These are phyloP conservation scores for Cordyceps cicadae DNA, from an alignment of 2,329 filamentous ascomycete species.

Conservation along the genomic window DNA sequence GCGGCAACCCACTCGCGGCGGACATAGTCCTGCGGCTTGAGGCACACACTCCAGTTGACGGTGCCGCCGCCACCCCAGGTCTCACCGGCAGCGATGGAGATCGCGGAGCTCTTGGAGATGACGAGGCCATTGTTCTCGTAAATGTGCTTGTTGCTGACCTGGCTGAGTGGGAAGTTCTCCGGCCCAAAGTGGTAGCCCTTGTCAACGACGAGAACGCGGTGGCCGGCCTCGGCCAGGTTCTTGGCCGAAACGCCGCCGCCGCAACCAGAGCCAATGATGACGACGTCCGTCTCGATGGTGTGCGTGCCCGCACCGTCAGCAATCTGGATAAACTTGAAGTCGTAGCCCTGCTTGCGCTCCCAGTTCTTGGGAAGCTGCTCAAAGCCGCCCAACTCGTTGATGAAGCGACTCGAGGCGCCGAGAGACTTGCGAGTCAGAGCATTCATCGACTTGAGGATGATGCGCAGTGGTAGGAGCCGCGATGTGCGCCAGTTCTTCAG, in stretches of 20 bases:
- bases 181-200: constrained; percentile 72
- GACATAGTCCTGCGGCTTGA: constrained; percentile 65
- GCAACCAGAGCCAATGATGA: constrained; percentile 81
- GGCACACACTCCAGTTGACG: constrained; percentile 69
- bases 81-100: constrained; percentile 58
- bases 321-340: constrained; percentile 56
- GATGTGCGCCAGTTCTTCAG: constrained; percentile 55
- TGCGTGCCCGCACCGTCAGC: constrained; percentile 35
- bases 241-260: constrained; percentile 77
- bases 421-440: constrained; percentile 46
- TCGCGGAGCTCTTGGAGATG: constrained; percentile 46
- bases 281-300: constrained; percentile 67
- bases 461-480: constrained; percentile 45
- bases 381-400: constrained; percentile 50
- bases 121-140: constrained; percentile 60
- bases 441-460: constrained; percentile 47
- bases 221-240: constrained; percentile 67
- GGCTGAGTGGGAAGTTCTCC: constrained; percentile 65
- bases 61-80: constrained; percentile 82
- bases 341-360: constrained; percentile 38
- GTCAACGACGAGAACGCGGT: constrained; percentile 71
- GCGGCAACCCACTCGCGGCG: constrained; percentile 69
- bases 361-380: constrained; percentile 44
- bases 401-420: constrained; percentile 45
- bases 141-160: constrained; percentile 51